Conservation (phyloP, 75 land plant species). For the Pinus taeda region DNA sequence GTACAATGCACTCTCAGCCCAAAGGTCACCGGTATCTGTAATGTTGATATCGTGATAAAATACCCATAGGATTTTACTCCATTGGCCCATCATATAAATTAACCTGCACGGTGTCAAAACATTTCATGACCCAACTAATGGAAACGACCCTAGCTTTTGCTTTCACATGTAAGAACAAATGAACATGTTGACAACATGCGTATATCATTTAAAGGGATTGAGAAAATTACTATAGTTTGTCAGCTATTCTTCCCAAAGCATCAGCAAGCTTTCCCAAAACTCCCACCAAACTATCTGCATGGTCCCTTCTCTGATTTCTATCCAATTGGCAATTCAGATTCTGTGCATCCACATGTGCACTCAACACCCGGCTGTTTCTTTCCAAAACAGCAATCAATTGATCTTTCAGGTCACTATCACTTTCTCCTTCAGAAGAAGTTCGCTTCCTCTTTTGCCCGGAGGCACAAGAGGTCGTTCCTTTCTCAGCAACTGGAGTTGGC, state of each 20-base stretch:
- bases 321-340: constrained; percentile 56
- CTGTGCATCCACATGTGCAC: constrained; percentile 71
- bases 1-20: constrained; percentile 10
- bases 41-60: constrained; percentile 3
- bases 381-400: constrained; percentile 53
- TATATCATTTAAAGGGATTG: not conserved
- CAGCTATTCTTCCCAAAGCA: constrained; percentile 74
- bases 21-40: constrained; percentile 7
- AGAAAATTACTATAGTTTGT: constrained; percentile 47
- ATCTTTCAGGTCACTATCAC: constrained; percentile 28
- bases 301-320: constrained; percentile 64
- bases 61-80: constrained; percentile 1
- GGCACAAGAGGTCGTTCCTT: constrained; percentile 24
- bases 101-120: not conserved
- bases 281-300: constrained; percentile 48
- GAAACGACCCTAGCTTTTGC: not conserved
- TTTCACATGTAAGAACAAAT: not conserved
- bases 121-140: not conserved
- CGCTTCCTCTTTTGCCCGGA: constrained; percentile 55
- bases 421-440: constrained; percentile 25
- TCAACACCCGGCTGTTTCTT: constrained; percentile 50
- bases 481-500: constrained; percentile 27
- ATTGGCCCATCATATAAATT: not conserved
- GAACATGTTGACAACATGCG: not conserved
- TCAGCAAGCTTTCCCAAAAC: constrained; percentile 77